These are phyloP conservation scores for Lagenidium giganteum DNA, from an alignment of 352 stramenopile genomes.

Conservation along the genomic window DNA sequence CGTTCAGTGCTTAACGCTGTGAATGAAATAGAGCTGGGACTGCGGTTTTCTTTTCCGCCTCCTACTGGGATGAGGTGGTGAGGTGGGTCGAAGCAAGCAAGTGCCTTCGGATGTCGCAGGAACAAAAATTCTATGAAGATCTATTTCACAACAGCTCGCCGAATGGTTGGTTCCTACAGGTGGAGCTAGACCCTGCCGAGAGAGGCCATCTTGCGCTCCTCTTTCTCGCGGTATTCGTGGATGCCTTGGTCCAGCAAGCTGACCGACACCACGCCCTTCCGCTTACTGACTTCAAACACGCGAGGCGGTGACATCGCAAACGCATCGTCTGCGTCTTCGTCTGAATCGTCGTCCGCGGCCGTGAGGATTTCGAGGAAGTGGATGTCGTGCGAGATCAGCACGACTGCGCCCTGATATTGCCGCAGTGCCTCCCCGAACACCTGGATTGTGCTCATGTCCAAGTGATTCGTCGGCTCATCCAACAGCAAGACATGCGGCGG, in stretches of 20 bases:
- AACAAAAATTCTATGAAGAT: no score
- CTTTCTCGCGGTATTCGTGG: slow-evolving; percentile 32
- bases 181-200: slow-evolving; percentile 32
- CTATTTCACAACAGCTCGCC: no score
- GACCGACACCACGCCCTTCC: slow-evolving; percentile 35
- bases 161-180: no score
- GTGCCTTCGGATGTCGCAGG: no score
- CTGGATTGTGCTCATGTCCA: slow-evolving; percentile 90
- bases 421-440: slow-evolving; percentile 53
- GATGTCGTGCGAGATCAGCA: slow-evolving; percentile 65
- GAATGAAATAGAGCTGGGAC: no score
- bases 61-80: no score
- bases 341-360: slow-evolving; percentile 1
- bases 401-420: slow-evolving; percentile 44
- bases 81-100: no score
- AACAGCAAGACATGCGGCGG: slow-evolving; percentile 88
- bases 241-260: slow-evolving; percentile 21
- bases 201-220: slow-evolving; percentile 38
- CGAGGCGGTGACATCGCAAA: slow-evolving; percentile 9
- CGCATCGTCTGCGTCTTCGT: slow-evolving; percentile 7
- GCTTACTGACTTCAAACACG: slow-evolving; percentile 50
- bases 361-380: slow-evolving; percentile 53
- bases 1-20: no score
- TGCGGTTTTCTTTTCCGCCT: no score
- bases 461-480: slow-evolving; percentile 90